Conservation (phyloP, 805 yeast genomes). For the Yamadazyma philogaea region DNA sequence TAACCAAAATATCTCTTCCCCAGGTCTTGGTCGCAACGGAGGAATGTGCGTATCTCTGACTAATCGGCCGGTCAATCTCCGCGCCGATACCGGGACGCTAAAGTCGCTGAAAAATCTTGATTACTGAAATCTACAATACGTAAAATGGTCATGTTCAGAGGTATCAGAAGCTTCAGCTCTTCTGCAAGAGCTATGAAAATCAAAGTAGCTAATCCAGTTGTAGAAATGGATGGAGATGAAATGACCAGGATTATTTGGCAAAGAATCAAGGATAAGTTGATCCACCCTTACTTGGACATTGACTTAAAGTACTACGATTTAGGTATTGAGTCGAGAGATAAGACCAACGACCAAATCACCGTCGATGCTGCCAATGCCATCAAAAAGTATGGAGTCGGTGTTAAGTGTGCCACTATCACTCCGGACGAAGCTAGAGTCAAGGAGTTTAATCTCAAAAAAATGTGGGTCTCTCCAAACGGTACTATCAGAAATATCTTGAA, state of each 20-base stretch:
- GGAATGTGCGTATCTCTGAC: background rate
- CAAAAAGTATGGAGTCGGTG: constrained; percentile 71
- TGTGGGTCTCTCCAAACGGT: constrained; percentile 88
- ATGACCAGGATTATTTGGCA: constrained; percentile 86
- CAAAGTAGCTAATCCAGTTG: constrained; percentile 69
- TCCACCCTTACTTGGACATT: constrained; percentile 66
- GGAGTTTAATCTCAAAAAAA: constrained; percentile 68
- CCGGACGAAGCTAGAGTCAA: constrained; percentile 79
- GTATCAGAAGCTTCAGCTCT: constrained; percentile 12
- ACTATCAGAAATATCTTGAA: constrained; percentile 78
- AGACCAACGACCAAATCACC: constrained; percentile 72
- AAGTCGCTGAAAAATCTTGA: constrained; percentile 2
- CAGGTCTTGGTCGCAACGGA: too few relatives aligned
- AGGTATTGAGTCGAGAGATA: constrained; percentile 64
- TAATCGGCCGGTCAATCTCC: constrained; percentile 4
- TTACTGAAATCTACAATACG: background rate
- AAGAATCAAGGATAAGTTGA: constrained; percentile 63
- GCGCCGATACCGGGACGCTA: constrained; percentile 8
- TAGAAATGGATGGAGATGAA: constrained; percentile 82
- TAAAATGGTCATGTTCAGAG: constrained; percentile 12
- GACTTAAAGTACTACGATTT: constrained; percentile 76
- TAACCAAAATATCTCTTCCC: background rate
- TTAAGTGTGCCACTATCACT: constrained; percentile 83
- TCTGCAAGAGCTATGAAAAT: constrained; percentile 41
- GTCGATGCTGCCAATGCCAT: constrained; percentile 76